Percentiles rank a stretch among this genome's conserved stretches.
These are phyloP conservation scores for Blastocystis sp. DNA, from an alignment of 352 stramenopile species.

Conservation along the genomic window DNA sequence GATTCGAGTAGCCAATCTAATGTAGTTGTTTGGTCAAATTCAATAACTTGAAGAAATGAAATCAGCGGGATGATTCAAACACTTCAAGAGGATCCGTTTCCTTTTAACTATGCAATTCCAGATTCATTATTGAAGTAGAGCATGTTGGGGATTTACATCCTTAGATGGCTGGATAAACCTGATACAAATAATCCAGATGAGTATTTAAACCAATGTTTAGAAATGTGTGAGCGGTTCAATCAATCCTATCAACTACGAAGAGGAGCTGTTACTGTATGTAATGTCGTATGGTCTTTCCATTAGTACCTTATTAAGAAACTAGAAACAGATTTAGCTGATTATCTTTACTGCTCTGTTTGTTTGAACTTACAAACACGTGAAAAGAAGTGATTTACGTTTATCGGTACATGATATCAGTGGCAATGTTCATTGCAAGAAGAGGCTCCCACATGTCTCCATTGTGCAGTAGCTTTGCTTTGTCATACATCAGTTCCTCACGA, in stretches of 20 bases:
- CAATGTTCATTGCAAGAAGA: slow-evolving; percentile 97
- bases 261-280: neutral
- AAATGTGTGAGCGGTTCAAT: slow-evolving; percentile 35
- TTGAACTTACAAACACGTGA: neutral
- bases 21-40: neutral
- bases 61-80: slow-evolving; percentile 1
- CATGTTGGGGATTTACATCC: neutral
- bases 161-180: slow-evolving; percentile 43
- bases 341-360: neutral
- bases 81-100: neutral
- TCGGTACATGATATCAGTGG: slow-evolving; percentile 96
- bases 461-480: slow-evolving; percentile 98
- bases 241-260: neutral
- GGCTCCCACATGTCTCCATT: slow-evolving; percentile 99
- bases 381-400: slow-evolving; percentile 76
- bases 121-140: neutral
- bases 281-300: neutral
- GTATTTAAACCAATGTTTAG: slow-evolving; percentile 18
- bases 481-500: slow-evolving; percentile 98
- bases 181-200: slow-evolving; percentile 39
- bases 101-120: slow-evolving; percentile 24
- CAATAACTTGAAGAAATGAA: neutral
- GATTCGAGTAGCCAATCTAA: neutral
- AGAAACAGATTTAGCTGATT: slow-evolving; percentile 19
- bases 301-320: neutral